Percentiles rank a stretch among this genome's conserved stretches.
These are phyloP conservation scores for Backusella psychrophila DNA, from an alignment of 192 early-diverging fungal genomes.

Conservation along the genomic window DNA sequence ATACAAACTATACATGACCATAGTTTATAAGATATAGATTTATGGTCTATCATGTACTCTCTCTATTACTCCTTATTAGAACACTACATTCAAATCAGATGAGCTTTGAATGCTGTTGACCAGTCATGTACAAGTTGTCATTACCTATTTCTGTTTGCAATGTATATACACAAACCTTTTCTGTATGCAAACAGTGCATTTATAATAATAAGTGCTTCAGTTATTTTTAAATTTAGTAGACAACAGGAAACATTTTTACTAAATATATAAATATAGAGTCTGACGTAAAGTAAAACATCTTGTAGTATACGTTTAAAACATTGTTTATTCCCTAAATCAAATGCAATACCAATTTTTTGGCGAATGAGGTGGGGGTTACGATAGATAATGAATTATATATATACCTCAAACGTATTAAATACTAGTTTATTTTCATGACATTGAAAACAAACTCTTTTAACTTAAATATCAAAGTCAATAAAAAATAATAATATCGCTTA, in stretches of 20 bases:
- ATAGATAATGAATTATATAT: neutral
- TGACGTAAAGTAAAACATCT: neutral
- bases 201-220: neutral
- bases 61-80: neutral
- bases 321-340: neutral
- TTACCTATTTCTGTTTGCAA: too few species aligned
- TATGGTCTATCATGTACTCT: neutral
- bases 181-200: neutral
- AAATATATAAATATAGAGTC: neutral
- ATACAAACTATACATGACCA: neutral
- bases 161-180: neutral
- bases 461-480: neutral
- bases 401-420: neutral
- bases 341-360: neutral
- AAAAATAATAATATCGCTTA: neutral
- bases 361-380: neutral
- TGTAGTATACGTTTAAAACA: neutral
- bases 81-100: neutral
- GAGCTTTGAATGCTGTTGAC: neutral
- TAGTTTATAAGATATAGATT: neutral
- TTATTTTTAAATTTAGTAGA: neutral
- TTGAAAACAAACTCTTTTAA: neutral
- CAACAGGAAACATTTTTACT: neutral
- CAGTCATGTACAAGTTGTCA: neutral
- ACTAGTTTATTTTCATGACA: neutral